Conservation (phyloP, 139 green algal genomes). For the Pleodorina starrii region DNA sequence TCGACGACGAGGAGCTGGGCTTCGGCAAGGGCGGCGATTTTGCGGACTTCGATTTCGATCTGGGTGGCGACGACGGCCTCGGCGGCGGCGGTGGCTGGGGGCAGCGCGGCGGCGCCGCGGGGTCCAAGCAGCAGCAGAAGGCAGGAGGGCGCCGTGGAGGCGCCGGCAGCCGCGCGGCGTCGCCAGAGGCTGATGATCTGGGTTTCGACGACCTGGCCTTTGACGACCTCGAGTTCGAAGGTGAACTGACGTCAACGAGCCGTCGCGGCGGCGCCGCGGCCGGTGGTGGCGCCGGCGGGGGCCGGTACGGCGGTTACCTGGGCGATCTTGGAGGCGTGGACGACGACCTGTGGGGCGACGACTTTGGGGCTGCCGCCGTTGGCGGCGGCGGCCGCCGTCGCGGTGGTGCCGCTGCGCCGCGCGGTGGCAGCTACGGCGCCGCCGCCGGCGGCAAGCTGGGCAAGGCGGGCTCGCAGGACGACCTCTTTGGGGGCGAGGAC, state of each 20-base stretch:
- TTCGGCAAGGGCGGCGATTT: neutral
- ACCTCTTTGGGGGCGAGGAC: neutral
- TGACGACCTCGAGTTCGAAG: neutral
- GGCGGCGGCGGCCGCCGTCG: neutral
- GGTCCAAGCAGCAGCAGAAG: neutral
- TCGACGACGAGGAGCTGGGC: neutral
- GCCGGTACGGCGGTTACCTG: conserved; percentile 4
- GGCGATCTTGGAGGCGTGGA: neutral
- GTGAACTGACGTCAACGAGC: neutral
- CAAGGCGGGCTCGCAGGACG: neutral
- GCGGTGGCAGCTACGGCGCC: conserved; percentile 6
- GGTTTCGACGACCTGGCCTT: conserved; percentile 8
- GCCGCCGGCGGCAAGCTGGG: conserved; percentile 10
- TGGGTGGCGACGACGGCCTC: neutral
- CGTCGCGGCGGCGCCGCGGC: neutral
- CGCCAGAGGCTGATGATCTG: neutral
- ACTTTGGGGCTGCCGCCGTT: neutral
- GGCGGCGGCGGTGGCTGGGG: neutral
- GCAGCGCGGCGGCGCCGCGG: neutral
- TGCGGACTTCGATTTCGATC: conserved; percentile 9
- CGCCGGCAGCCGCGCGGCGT: neutral
- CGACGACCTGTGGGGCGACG: neutral
- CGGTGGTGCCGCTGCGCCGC: neutral
- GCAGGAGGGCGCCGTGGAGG: neutral
- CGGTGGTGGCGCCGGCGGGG: too few species aligned